Conservation (phyloP, 2,329 filamentous ascomycete species). For the Aureobasidium pullulans region DNA sequence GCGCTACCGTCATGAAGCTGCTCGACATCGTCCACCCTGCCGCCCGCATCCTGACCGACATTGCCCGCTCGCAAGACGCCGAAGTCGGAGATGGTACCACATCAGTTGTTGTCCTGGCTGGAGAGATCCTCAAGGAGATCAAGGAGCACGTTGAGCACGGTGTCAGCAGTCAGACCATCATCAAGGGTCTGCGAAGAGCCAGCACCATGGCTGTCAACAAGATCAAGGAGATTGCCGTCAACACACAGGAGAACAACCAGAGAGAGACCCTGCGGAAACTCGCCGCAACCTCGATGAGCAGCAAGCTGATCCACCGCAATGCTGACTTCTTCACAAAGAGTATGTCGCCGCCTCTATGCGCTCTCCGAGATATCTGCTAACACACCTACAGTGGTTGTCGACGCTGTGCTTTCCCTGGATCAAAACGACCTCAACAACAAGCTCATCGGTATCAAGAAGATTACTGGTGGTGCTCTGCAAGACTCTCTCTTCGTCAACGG, state of each 20-base stretch:
- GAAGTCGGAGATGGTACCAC: constrained; percentile 98
- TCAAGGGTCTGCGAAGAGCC: constrained; percentile 88
- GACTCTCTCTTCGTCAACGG: constrained; percentile 96
- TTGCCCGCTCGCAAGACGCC: constrained; percentile 96
- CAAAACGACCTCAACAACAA: constrained; percentile 97
- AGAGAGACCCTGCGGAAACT: constrained; percentile 84
- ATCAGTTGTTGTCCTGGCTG: constrained; percentile 93
- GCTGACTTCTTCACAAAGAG: constrained; percentile 96
- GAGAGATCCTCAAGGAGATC: constrained; percentile 93
- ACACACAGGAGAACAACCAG: constrained; percentile 73
- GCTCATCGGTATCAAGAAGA: constrained; percentile 96
- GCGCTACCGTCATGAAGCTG: constrained; percentile 99
- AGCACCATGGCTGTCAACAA: constrained; percentile 93
- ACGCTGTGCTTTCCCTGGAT: constrained; percentile 89
- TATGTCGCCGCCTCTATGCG: constrained; percentile 36
- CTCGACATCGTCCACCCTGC: constrained; percentile 98
- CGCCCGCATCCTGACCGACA: constrained; percentile 93
- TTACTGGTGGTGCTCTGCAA: constrained; percentile 89
- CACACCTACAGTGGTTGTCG: constrained; percentile 74
- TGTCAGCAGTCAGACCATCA: constrained; percentile 93
- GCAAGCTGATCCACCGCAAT: constrained; percentile 98
- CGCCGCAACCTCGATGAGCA: constrained; percentile 95
- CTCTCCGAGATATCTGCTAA: not conserved
- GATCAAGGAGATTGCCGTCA: constrained; percentile 93
- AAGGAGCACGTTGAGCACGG: constrained; percentile 95